These are phyloP conservation scores for Priceomyces fermenticarens DNA, from an alignment of 805 yeast species.

Conservation along the genomic window DNA sequence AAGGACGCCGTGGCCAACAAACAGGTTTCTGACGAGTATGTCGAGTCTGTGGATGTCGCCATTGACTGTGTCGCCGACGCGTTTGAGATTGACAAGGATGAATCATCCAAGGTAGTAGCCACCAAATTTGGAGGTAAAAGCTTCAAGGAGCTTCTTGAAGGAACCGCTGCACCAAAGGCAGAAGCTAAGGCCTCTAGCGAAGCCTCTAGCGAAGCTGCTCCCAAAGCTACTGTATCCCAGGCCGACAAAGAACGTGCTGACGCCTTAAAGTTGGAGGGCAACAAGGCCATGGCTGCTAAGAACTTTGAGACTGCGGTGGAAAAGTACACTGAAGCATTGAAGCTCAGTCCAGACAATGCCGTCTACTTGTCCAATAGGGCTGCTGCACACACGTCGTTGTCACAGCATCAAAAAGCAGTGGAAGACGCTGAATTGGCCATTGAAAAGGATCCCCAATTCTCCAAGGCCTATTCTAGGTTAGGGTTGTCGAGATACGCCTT, in stretches of 20 bases:
- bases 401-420: conserved; percentile 73
- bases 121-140: conserved; percentile 46
- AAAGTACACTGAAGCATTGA: conserved; percentile 79
- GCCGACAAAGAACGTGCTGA: conserved; percentile 77
- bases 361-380: conserved; percentile 93
- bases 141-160: conserved; percentile 43
- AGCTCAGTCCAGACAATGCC: conserved; percentile 65
- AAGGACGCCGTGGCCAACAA: conserved; percentile 56
- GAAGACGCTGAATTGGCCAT: conserved; percentile 83
- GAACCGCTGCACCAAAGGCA: conserved; percentile 2
- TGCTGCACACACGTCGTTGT: conserved; percentile 85
- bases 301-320: conserved; percentile 70
- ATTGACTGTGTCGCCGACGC: conserved; percentile 90
- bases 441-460: conserved; percentile 69
- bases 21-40: conserved; percentile 70
- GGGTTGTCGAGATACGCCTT: conserved; percentile 94
- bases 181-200: too few relatives aligned
- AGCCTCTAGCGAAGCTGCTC: too few relatives aligned
- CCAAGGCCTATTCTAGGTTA: conserved; percentile 92
- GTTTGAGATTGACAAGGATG: conserved; percentile 61
- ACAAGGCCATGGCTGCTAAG: conserved; percentile 78
- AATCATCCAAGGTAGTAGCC: conserved; percentile 30
- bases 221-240: too few relatives aligned
- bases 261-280: conserved; percentile 79
- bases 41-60: conserved; percentile 90